Percentiles rank a stretch among this genome's conserved stretches.
These are phyloP conservation scores for Phaeotremella skinneri DNA, from an alignment of 768 basidiomycete genomes.

Conservation along the genomic window DNA sequence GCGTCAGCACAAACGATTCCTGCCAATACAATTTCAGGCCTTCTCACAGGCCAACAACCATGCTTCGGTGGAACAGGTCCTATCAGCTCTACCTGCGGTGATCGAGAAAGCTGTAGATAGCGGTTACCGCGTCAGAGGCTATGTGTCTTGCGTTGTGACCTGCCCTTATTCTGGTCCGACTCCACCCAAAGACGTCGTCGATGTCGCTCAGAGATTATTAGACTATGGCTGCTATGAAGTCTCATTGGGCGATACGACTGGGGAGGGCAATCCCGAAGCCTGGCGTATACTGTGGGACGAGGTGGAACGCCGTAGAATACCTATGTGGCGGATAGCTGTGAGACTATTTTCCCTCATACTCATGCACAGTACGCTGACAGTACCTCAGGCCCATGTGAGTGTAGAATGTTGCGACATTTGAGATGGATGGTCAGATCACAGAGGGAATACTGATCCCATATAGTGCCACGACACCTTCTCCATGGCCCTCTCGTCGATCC, in stretches of 20 bases:
- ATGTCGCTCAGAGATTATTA: constrained; percentile 66
- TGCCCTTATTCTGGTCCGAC: constrained; percentile 85
- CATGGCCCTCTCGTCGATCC: constrained; percentile 32
- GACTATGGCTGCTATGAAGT: constrained; percentile 96
- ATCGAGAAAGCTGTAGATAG: constrained; percentile 64
- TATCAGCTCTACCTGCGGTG: constrained; percentile 65
- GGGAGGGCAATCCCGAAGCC: constrained; percentile 71
- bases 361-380: constrained; percentile 7
- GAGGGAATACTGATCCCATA: constrained; percentile 22
- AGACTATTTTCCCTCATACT: constrained; percentile 36
- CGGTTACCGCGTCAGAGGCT: constrained; percentile 65
- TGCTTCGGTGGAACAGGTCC: constrained; percentile 66
- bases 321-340: constrained; percentile 68
- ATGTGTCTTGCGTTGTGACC: constrained; percentile 71
- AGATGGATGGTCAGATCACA: neutral
- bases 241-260: constrained; percentile 81
- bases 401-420: neutral
- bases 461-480: constrained; percentile 47
- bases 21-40: constrained; percentile 15
- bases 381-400: constrained; percentile 23
- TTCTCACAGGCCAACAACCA: constrained; percentile 86
- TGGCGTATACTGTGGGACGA: constrained; percentile 69
- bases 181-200: constrained; percentile 63
- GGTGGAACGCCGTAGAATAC: constrained; percentile 62
- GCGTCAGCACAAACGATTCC: neutral